Evolutionary conservation across 805 yeast species (phyloP), one percentile per base, ranked within the genome.

Genomic region (Scheffersomyces lignosus): DNA sequence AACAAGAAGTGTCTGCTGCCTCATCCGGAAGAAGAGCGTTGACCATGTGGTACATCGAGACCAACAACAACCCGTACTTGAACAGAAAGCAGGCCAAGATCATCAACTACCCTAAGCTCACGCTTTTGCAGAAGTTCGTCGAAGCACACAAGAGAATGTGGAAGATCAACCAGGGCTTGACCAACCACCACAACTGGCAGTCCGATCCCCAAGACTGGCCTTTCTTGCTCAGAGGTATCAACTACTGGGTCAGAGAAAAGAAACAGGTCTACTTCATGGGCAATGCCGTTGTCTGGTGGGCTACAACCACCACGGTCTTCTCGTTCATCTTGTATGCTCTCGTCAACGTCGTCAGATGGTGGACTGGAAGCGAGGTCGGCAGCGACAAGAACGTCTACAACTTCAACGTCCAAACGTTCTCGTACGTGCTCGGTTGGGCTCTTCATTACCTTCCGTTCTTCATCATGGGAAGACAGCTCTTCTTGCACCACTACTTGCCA

Each of bases 401-500:
- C 64, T 83, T 75, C 70, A 83, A 81, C 53, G 66, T 75, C 36
- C 85, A 82, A 51, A 73, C 75, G 18, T 63, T 81, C 38, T 77
- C 77, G 22, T 86, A 78, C 58, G 52, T 80, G 27, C 52, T 77
- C 6, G 96, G 95, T 29, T 87, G 89, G 86, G 65, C 58, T 7
- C 43, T 83, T 26, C 95, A 87, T 60, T 83, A 77, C 56, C 56
- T 72, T 37, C 95, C 95, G 48, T 85, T 87, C 36, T 82, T 77
- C 64, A 67, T 90, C 40, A 90, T 90, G 98, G 89, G 81, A 16
- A 81, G 98, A 66, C 97, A 90, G 66, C 64, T 90, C 64, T 90
- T 91, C 70, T 70, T 90, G 58, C 98, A 90, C 62, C 98, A 90
- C 63, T 91, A 91, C 62, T 66, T 93, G 48, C 97, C 96, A 38